Evolutionary conservation across 140 eudicot species (phyloP).

Genomic region (Ambrosia hybrid): DNA sequence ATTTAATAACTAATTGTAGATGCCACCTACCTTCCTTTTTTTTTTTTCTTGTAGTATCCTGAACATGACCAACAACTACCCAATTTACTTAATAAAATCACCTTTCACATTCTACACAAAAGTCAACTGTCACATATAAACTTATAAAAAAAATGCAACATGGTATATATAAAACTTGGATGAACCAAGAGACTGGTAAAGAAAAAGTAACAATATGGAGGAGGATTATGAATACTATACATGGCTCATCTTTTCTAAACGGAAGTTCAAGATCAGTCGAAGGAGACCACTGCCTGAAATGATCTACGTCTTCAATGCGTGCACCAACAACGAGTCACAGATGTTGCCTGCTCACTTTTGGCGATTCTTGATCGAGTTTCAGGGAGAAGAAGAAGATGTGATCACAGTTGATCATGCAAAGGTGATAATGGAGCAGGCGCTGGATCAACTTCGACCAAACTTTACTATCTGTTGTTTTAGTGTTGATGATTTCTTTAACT

Average conservation of each 20-base stretch:
- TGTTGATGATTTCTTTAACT: conserved; percentile 68
- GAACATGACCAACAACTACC: background rate
- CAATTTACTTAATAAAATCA: background rate
- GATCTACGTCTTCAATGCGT: conserved; percentile 47
- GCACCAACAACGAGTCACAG: conserved; percentile 37
- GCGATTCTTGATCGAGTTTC: conserved; percentile 58
- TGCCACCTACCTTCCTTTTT: background rate
- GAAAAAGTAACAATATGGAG: conserved; percentile 25
- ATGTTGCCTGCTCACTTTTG: conserved; percentile 62
- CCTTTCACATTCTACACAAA: background rate
- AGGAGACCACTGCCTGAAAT: conserved; percentile 71
- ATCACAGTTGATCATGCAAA: conserved; percentile 47
- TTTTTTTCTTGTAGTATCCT: background rate
- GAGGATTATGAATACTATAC: conserved; percentile 55
- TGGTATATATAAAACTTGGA: background rate
- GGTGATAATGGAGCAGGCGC: conserved; percentile 42
- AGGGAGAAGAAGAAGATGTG: conserved; percentile 56
- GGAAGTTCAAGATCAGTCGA: conserved; percentile 79
- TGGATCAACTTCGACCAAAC: conserved; percentile 41
- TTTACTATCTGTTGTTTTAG: conserved; percentile 28
- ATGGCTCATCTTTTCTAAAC: conserved; percentile 54
- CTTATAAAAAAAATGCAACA: background rate
- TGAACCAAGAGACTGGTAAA: background rate
- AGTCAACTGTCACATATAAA: conserved; percentile 14
- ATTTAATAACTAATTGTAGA: no score